Percentiles rank a stretch among this genome's conserved stretches.
Evolutionary conservation across 2,329 filamentous ascomycete genomes (phyloP).

Genomic region (Emydomyces testavorans): DNA sequence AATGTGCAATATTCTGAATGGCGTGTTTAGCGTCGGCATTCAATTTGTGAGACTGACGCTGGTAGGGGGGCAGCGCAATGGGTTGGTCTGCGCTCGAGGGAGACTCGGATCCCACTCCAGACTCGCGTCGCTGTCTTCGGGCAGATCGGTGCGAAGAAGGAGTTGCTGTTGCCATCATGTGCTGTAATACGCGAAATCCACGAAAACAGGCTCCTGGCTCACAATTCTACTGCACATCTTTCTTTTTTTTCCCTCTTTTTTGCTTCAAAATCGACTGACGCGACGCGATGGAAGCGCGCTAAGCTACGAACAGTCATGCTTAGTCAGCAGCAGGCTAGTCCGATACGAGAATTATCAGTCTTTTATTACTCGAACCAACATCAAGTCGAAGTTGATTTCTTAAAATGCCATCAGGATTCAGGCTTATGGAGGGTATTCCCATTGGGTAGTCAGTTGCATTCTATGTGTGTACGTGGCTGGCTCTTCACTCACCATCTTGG

Average conservation of each 20-base stretch:
- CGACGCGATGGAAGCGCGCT: too few species aligned
- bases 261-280: neutral
- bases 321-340: too few species aligned
- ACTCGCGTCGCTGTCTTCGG: neutral
- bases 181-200: neutral
- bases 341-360: too few species aligned
- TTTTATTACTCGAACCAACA: too few species aligned
- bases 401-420: too few species aligned
- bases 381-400: too few species aligned
- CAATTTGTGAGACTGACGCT: slow-evolving; percentile 43
- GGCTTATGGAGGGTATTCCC: neutral
- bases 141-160: neutral
- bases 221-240: neutral
- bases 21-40: slow-evolving; percentile 37
- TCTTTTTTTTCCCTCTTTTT: neutral
- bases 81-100: neutral
- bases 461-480: neutral
- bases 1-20: slow-evolving; percentile 37
- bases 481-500: neutral
- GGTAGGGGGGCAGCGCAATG: slow-evolving; percentile 39
- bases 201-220: neutral
- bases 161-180: neutral
- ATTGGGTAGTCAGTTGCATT: slow-evolving; percentile 2
- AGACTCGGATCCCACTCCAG: neutral
- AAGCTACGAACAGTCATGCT: too few species aligned